Evolutionary conservation across 2,329 filamentous ascomycete genomes (phyloP).

Genomic region (Cryphonectria radicalis): DNA sequence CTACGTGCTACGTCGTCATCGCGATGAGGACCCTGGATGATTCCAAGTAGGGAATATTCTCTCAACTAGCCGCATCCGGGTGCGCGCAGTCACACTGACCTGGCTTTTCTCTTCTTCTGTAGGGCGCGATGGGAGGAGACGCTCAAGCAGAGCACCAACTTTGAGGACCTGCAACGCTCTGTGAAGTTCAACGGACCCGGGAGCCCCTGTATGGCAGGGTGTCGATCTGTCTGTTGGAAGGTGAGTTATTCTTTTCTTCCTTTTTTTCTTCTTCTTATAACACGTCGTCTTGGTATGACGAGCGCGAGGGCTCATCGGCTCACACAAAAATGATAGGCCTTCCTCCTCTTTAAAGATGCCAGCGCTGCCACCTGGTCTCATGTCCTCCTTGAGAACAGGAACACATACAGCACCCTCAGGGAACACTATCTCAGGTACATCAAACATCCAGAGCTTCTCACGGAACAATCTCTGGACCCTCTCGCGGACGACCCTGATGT

Average conservation of each 20-base stretch:
- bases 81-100: constrained; percentile 2
- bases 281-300: neutral
- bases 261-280: neutral
- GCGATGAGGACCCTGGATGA: constrained; percentile 59
- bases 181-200: constrained; percentile 62
- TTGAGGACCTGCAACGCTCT: constrained; percentile 67
- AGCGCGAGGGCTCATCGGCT: constrained; percentile 1
- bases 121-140: constrained; percentile 73
- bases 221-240: constrained; percentile 93
- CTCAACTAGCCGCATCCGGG: neutral
- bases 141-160: constrained; percentile 58
- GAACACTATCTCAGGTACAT: constrained; percentile 81
- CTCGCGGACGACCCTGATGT: constrained; percentile 77
- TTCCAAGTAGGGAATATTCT: constrained; percentile 47
- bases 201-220: constrained; percentile 71
- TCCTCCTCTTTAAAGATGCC: constrained; percentile 75
- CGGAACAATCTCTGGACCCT: constrained; percentile 74
- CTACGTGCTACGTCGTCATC: constrained; percentile 13
- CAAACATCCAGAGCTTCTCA: constrained; percentile 80
- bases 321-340: constrained; percentile 58
- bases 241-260: neutral
- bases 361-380: constrained; percentile 70
- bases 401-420: constrained; percentile 72
- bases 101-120: constrained; percentile 3
- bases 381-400: constrained; percentile 69